phyloP scores from a whole-genome alignment of 2,329 filamentous ascomycete genomes.

The Penicillium capsulatum region DNA sequence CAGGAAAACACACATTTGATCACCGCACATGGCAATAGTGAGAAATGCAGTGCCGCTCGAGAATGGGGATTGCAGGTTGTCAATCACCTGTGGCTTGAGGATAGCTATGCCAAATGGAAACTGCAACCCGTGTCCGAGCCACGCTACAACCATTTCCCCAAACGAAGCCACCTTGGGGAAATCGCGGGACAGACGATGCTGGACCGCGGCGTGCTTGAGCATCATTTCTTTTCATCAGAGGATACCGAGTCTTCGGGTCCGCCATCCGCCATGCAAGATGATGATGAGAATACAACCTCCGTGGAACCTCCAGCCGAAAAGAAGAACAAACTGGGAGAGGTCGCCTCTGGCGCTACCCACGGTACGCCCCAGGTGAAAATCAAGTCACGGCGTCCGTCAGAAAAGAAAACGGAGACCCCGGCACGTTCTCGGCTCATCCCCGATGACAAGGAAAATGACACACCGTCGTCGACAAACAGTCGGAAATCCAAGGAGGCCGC shows the following conservation, averaged over 20 bases:
- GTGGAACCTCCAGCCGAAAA: slow-evolving; percentile 24
- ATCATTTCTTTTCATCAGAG: slow-evolving; percentile 55
- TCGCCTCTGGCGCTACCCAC: slow-evolving; percentile 15
- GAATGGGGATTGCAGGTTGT: slow-evolving; percentile 90
- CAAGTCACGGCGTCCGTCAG: slow-evolving; percentile 28
- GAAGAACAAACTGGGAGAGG: slow-evolving; percentile 15
- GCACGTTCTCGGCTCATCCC: slow-evolving; percentile 48
- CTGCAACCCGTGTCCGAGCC: slow-evolving; percentile 66
- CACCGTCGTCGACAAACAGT: slow-evolving; percentile 69
- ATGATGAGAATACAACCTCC: slow-evolving; percentile 31
- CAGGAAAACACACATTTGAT: slow-evolving; percentile 93
- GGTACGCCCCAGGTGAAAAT: slow-evolving; percentile 27
- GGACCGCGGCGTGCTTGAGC: slow-evolving; percentile 68
- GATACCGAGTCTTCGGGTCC: slow-evolving; percentile 19
- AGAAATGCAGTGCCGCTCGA: slow-evolving; percentile 86
- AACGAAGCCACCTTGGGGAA: slow-evolving; percentile 85
- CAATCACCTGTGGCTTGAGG: slow-evolving; percentile 96
- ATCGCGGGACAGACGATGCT: slow-evolving; percentile 86
- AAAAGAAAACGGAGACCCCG: slow-evolving; percentile 50
- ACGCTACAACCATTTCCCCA: slow-evolving; percentile 82
- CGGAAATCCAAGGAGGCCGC: slow-evolving; percentile 87
- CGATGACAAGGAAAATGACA: slow-evolving; percentile 77
- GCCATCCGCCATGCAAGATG: slow-evolving; percentile 33
- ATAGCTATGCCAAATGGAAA: slow-evolving; percentile 88
- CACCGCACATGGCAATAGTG: slow-evolving; percentile 81